Conservation (phyloP, 164 flowering plant species). For the Aristolochia californica region DNA sequence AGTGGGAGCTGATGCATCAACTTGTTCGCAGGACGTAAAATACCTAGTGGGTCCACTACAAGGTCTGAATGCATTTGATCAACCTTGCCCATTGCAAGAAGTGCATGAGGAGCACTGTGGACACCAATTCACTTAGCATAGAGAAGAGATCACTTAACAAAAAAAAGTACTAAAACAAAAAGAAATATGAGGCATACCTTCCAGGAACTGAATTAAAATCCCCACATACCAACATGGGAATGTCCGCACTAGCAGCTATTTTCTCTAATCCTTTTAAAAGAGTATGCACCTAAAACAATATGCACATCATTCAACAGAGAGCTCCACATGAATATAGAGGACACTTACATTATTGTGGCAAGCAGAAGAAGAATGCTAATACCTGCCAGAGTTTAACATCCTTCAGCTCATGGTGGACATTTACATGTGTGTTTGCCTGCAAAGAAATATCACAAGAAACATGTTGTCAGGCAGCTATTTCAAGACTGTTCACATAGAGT, state of each 20-base stretch:
- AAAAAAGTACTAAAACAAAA: no score
- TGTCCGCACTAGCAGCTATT: slow-evolving; percentile 95
- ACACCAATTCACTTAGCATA: no score
- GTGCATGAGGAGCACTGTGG: slow-evolving; percentile 93
- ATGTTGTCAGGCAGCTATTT: not conserved
- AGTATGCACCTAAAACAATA: slow-evolving; percentile 66
- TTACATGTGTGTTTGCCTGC: slow-evolving; percentile 97
- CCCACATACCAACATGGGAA: slow-evolving; percentile 98
- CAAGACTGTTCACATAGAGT: not conserved
- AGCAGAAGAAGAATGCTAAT: slow-evolving; percentile 4
- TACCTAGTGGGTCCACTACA: slow-evolving; percentile 69
- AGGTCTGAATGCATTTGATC: slow-evolving; percentile 83
- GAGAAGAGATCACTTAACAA: no score
- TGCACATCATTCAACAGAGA: no score
- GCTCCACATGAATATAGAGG: not conserved
- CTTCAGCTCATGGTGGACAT: slow-evolving; percentile 82
- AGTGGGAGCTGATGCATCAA: slow-evolving; percentile 82
- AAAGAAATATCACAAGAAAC: slow-evolving; percentile 1
- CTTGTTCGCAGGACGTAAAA: slow-evolving; percentile 72
- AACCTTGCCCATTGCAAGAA: slow-evolving; percentile 87
- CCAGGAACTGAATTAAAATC: slow-evolving; percentile 92
- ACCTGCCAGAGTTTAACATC: slow-evolving; percentile 99
- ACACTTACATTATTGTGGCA: not conserved
- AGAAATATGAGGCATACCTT: slow-evolving; percentile 35
- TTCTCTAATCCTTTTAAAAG: slow-evolving; percentile 93